A percentile compares a stretch with the other conserved stretches of the same genome.
Conservation (phyloP, 2,329 filamentous ascomycete species). For the Exophiala lecanii-corni region DNA sequence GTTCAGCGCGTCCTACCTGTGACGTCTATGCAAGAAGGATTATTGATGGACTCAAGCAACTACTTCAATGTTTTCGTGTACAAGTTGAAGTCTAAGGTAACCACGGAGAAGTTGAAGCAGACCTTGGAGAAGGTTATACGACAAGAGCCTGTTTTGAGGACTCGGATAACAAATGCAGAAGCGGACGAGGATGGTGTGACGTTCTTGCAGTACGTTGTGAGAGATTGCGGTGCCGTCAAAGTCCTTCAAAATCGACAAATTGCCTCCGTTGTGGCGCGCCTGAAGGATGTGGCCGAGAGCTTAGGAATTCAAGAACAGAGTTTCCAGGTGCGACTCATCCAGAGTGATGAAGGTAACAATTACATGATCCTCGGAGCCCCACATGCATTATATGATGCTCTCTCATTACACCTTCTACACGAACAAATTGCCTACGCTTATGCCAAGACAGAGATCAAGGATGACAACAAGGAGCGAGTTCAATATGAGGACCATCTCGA, state of each 20-base stretch:
- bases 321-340: conserved; percentile 35
- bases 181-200: background rate
- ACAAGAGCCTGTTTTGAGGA: conserved; percentile 67
- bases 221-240: background rate
- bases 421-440: conserved; percentile 42
- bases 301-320: conserved; percentile 2
- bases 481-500: conserved; percentile 44
- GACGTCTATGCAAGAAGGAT: conserved; percentile 76
- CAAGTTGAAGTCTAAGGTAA: conserved; percentile 50
- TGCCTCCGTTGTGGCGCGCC: conserved; percentile 5
- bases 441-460: background rate
- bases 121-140: conserved; percentile 61
- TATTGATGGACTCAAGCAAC: conserved; percentile 64
- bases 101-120: conserved; percentile 52
- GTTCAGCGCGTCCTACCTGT: conserved; percentile 64
- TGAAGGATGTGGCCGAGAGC: conserved; percentile 21
- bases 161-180: conserved; percentile 61
- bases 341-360: conserved; percentile 28
- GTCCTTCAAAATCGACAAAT: conserved; percentile 7
- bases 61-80: conserved; percentile 87
- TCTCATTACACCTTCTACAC: conserved; percentile 72
- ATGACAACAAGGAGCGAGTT: background rate
- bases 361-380: conserved; percentile 67
- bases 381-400: conserved; percentile 86
- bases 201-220: conserved; percentile 15